Percentiles rank a stretch among this genome's conserved stretches.
Conservation (phyloP, 164 flowering plant species). For the Vitis rotundifolia region DNA sequence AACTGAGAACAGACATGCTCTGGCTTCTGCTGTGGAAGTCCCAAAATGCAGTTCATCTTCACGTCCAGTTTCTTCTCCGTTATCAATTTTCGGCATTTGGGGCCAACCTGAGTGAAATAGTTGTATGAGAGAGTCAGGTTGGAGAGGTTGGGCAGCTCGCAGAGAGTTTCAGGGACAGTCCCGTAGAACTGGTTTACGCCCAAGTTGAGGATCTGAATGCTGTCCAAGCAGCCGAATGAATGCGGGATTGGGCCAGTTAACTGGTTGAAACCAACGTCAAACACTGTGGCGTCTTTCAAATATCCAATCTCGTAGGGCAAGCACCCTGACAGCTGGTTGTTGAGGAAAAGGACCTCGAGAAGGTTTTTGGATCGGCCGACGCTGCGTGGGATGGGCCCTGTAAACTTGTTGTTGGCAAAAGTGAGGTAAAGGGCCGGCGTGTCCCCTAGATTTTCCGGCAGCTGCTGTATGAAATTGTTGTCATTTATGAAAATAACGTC, state of each 20-base stretch:
- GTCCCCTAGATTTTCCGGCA: conserved; percentile 40
- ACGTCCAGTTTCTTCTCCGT: conserved; percentile 30
- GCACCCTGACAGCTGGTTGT: conserved; percentile 44
- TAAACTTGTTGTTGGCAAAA: conserved; percentile 45
- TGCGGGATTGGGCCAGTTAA: conserved; percentile 47
- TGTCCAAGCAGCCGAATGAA: conserved; percentile 40
- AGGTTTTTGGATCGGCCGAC: conserved; percentile 27
- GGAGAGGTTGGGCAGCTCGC: conserved; percentile 21
- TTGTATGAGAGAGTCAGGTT: conserved; percentile 31
- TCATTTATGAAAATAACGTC: conserved; percentile 46
- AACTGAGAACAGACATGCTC: conserved; percentile 21
- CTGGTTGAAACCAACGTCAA: conserved; percentile 37
- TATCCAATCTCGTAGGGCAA: conserved; percentile 47
- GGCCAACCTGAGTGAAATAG: conserved; percentile 44
- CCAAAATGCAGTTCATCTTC: conserved; percentile 44
- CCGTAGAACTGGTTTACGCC: conserved; percentile 34
- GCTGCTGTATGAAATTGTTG: conserved; percentile 25
- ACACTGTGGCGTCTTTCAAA: conserved; percentile 23
- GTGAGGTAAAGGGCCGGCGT: conserved; percentile 34
- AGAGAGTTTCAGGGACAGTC: conserved; percentile 31
- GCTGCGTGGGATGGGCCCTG: conserved; percentile 41
- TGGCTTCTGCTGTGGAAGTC: conserved; percentile 41
- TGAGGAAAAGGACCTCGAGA: conserved; percentile 39
- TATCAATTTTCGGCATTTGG: conserved; percentile 44
- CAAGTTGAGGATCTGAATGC: conserved; percentile 38